phyloP scores from a whole-genome alignment of 352 stramenopile genomes.

The Phytophthora fragariaefolia region DNA sequence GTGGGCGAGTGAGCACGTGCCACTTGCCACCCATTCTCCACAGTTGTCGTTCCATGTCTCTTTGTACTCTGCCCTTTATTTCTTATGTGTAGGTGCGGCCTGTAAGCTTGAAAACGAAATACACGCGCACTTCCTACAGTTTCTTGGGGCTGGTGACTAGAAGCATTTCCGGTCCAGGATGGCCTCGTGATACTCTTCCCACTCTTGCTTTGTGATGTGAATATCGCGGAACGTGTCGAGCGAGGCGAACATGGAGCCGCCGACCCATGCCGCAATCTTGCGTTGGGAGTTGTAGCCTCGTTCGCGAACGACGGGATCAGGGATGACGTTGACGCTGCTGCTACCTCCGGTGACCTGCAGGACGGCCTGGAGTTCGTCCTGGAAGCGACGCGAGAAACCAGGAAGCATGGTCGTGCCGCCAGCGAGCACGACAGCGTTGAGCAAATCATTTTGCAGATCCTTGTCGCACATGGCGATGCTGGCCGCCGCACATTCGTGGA shows the following conservation, averaged over 20 bases:
- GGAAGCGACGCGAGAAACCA: conserved; percentile 83
- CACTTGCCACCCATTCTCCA: neutral
- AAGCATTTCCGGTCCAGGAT: conserved; percentile 90
- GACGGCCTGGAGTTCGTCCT: conserved; percentile 60
- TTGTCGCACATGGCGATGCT: conserved; percentile 90
- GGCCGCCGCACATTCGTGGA: conserved; percentile 86
- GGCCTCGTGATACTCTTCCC: conserved; percentile 89
- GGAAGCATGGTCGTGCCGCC: conserved; percentile 88
- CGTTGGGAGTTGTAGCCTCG: conserved; percentile 89
- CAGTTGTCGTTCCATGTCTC: conserved; percentile 42
- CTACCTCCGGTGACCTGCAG: conserved; percentile 26
- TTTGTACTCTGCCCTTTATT: conserved; percentile 30
- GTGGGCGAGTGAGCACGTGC: no score
- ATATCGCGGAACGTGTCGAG: conserved; percentile 89
- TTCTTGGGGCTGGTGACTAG: conserved; percentile 27
- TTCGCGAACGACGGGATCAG: conserved; percentile 76
- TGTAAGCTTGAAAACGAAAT: conserved; percentile 33
- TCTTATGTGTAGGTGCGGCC: conserved; percentile 18
- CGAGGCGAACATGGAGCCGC: conserved; percentile 90
- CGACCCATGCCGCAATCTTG: conserved; percentile 88
- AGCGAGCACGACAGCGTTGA: conserved; percentile 76
- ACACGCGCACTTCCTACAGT: conserved; percentile 13
- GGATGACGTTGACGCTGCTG: conserved; percentile 68
- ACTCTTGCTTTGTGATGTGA: conserved; percentile 90
- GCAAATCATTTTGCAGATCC: conserved; percentile 83